Evolutionary conservation across 2,329 filamentous ascomycete genomes (phyloP), one percentile per base, ranked within the genome.

Genomic region (Teratosphaeriaceae sp.): DNA sequence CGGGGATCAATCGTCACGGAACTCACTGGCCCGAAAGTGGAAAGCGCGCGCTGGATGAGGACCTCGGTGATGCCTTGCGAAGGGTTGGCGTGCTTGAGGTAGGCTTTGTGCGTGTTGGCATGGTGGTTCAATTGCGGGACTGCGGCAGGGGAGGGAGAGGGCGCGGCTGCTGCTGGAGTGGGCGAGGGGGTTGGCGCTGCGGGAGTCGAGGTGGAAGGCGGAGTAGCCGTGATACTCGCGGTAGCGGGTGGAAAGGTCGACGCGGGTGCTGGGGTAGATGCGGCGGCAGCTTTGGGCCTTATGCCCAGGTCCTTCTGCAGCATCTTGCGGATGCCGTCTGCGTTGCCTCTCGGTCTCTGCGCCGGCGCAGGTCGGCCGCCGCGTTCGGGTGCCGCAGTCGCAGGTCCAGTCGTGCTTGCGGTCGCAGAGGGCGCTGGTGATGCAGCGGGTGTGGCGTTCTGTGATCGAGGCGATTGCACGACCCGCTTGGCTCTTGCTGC

Each of bases 1-100:
- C 89, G 85, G 64, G 88, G 89, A 61, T 97, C 90, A 42, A 97
- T 90, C 56, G 96, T 90, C 15, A 95, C 86, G 52, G 80, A 84
- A 0, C 78, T 78, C 36, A 96, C 78, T 1, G 76, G 64, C 1
- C 90, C 90, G 54, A 88, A 94, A 0, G 69, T 65, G 34, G 81
- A 75, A 60, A 97, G 79, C 1, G 85, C 81, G 52, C 84, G 76
- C 55, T 84, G 81, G 2, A 97, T 78, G 0, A 88, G 67, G 0
- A 82, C 70, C 59, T 96, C 90, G 0, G 88, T 96, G 36, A 96
- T 85, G 12, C 90, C 90, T 60, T 96, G 90, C 0, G 88, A 92
- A 8, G 87, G 80, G 60, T 94, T 95, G 23, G 71, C 71, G 48
- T 74, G 71, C 49, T 74, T 74, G 43, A 74, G 61, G 57, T 73